A percentile compares a stretch with the other conserved stretches of the same genome.
Conservation (phyloP, 768 basidiomycete species). For the Hebeloma cylindrosporum region DNA sequence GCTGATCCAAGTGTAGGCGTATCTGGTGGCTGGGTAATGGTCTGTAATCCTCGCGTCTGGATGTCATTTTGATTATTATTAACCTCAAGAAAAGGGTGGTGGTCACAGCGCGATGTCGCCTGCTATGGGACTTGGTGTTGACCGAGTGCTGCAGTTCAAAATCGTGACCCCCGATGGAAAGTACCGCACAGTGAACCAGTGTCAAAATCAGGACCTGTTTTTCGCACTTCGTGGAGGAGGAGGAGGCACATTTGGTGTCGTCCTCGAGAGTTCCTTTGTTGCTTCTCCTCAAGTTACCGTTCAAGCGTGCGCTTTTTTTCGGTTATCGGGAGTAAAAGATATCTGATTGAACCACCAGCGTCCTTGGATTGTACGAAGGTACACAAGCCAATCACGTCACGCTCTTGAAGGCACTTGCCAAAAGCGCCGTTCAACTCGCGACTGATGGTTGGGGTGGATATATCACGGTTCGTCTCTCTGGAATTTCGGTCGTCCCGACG, state of each 20-base stretch:
- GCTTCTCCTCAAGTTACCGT: conserved; percentile 16
- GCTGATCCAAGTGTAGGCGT: conserved; percentile 22
- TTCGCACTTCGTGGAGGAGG: conserved; percentile 46
- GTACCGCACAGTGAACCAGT: conserved; percentile 39
- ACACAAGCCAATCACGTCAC: conserved; percentile 14
- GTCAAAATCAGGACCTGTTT: conserved; percentile 45
- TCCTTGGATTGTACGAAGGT: conserved; percentile 17
- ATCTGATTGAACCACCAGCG: conserved; percentile 1
- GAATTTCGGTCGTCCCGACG: too few species aligned
- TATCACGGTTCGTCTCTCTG: conserved; percentile 15
- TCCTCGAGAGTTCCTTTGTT: conserved; percentile 25
- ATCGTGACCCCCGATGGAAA: conserved; percentile 45
- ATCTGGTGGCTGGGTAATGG: conserved; percentile 23
- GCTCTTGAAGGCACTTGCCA: conserved; percentile 16
- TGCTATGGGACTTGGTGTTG: conserved; percentile 16
- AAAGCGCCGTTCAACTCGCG: conserved; percentile 16
- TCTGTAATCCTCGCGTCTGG: background rate
- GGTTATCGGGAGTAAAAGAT: background rate
- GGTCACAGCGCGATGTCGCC: conserved; percentile 20
- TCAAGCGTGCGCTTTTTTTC: conserved; percentile 13
- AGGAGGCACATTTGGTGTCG: conserved; percentile 44
- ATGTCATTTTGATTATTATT: background rate
- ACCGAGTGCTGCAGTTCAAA: conserved; percentile 26
- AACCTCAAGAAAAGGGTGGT: conserved; percentile 11
- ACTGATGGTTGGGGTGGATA: conserved; percentile 24